Base-by-base conservation (phyloP, 441 rosid species). In the Bocquillonia castaneifolia region DNA sequence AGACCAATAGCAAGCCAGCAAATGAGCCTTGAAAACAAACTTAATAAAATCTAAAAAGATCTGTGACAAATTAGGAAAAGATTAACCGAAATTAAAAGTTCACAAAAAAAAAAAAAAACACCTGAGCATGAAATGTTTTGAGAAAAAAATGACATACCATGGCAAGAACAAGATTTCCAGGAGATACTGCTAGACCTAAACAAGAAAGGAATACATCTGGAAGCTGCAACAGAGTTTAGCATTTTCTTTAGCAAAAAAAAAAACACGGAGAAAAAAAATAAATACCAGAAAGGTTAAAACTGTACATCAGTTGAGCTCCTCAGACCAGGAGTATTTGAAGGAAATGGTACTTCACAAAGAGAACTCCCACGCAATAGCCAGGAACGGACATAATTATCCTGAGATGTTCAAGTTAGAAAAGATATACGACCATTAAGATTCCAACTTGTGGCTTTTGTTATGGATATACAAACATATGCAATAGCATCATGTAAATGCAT, bases 361-460 rank as follows among this genome's bases (percentile, higher is more conserved):
- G 88, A 74, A 76, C 63, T 76, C 63, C 80, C 86, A 40, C 36
- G 36, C 55, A 87, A 77, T 64, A 78, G 83, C 99, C 99, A 94
- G 82, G 88, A 64, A 18, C 86, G 94, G 28, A 88, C 83, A 84
- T 77, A 81, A 79, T 88, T 92, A 81, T 90, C 96, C 99, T 94
- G 77, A 36, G 52, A 76, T 53, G 64, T 71, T 44, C 14, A 64
- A 53, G 47, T 37, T 56, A 53, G 45, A 52, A 51, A 10, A 31
- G 20, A 64, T 60, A 12, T 25, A 58, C 14, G 29, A 44, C 44
- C 32, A 50, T n/a, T 58, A 25, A 68, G 36, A 9, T 34, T 31
- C n/a, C 45, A 58, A 67, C 17, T 7, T 9, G 31, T 22, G 20
- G 23, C n/a, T 57, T n/a, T 5, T 18, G 6, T 6, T 42, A 0